These are phyloP conservation scores for Penicillium pulvis DNA, from an alignment of 495 filamentous ascomycete species.

Conservation along the genomic window DNA sequence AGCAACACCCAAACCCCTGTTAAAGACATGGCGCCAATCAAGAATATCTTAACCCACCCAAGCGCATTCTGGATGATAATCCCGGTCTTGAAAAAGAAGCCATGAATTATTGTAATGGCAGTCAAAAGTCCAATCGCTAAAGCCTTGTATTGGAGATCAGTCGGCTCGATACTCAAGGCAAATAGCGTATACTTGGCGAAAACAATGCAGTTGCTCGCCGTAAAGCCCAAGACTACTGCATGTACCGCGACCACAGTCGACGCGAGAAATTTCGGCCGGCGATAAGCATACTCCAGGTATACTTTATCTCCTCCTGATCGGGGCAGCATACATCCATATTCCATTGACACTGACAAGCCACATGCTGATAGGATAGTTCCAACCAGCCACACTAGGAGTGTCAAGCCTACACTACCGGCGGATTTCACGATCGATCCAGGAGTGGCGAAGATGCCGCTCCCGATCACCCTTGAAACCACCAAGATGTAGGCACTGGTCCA, in stretches of 20 bases:
- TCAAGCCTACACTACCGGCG: slow-evolving; percentile 67
- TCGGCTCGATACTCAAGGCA: slow-evolving; percentile 34
- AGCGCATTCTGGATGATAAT: slow-evolving; percentile 50
- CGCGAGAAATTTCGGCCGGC: slow-evolving; percentile 65
- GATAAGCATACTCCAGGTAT: slow-evolving; percentile 78
- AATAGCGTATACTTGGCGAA: slow-evolving; percentile 50
- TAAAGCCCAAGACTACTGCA: slow-evolving; percentile 70
- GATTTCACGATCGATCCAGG: slow-evolving; percentile 68
- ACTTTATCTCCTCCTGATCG: slow-evolving; percentile 72
- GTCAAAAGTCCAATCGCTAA: slow-evolving; percentile 42
- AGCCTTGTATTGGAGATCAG: slow-evolving; percentile 37
- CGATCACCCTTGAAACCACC: slow-evolving; percentile 75
- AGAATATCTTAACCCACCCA: slow-evolving; percentile 50
- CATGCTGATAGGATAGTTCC: slow-evolving; percentile 62
- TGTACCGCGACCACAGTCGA: slow-evolving; percentile 68
- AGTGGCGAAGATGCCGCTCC: slow-evolving; percentile 75
- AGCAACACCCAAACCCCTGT: slow-evolving; percentile 48
- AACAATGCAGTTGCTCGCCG: slow-evolving; percentile 50
- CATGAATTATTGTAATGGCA: slow-evolving; percentile 41
- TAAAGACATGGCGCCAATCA: slow-evolving; percentile 46
- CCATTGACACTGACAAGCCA: slow-evolving; percentile 62
- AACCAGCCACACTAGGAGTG: slow-evolving; percentile 63
- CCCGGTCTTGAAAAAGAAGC: slow-evolving; percentile 38
- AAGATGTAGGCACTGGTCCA: slow-evolving; percentile 74
- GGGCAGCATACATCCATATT: slow-evolving; percentile 74